A percentile compares a stretch with the other conserved stretches of the same genome.
Conservation (phyloP, 495 filamentous ascomycete species). For the Lineolata rhizophorae region DNA sequence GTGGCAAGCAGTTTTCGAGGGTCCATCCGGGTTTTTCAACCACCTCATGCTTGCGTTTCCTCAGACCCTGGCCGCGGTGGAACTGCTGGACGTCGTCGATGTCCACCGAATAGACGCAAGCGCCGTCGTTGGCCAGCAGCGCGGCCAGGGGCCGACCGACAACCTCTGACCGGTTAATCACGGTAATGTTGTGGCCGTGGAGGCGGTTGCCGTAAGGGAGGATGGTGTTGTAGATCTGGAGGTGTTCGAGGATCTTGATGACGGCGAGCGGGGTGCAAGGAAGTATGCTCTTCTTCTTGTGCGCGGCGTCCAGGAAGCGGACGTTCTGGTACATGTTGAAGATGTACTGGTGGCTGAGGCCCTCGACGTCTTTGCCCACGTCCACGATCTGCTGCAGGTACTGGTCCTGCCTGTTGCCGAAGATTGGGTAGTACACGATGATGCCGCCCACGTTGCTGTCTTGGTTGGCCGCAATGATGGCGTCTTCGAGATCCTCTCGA, state of each 20-base stretch:
- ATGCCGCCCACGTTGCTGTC: constrained; percentile 70
- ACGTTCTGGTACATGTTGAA: constrained; percentile 99
- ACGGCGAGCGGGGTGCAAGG: constrained; percentile 90
- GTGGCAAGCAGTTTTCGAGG: constrained; percentile 56
- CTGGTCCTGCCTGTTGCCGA: constrained; percentile 65
- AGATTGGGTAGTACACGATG: constrained; percentile 97
- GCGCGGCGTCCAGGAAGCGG: constrained; percentile 66
- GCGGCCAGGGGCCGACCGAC: constrained; percentile 89
- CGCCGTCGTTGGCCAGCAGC: constrained; percentile 86
- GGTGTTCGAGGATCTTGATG: constrained; percentile 88
- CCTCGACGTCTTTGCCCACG: constrained; percentile 83
- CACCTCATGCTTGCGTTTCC: constrained; percentile 63
- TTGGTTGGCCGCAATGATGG: constrained; percentile 59
- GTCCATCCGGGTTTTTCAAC: constrained; percentile 51
- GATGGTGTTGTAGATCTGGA: constrained; percentile 92
- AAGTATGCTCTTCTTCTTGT: constrained; percentile 70
- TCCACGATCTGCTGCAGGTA: constrained; percentile 92
- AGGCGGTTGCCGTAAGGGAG: constrained; percentile 83
- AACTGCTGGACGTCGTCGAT: constrained; percentile 83
- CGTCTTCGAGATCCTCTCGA: constrained; percentile 74
- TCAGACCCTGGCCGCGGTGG: constrained; percentile 64
- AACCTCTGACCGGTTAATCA: constrained; percentile 89
- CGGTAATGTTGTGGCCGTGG: constrained; percentile 75
- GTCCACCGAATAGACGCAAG: constrained; percentile 86
- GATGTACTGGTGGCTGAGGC: constrained; percentile 78